Evolutionary conservation across 345 rosid species (phyloP), one percentile per base, ranked within the genome.

Genomic region (Populus simonii): DNA sequence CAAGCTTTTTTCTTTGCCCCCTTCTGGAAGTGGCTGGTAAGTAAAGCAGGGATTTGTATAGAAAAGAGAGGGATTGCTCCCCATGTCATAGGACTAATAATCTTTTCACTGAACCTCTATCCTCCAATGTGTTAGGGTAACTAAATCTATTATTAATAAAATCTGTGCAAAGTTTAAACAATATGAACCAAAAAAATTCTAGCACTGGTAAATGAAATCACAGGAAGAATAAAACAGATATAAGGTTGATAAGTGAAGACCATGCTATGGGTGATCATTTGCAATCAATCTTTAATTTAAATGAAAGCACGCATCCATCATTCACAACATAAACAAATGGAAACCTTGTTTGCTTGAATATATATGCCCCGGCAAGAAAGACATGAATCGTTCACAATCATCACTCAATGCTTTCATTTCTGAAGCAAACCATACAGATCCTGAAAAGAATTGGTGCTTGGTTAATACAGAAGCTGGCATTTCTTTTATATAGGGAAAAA

Each of bases 381-480:
- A 83, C 68, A 89, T 86, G 84, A 92, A 92, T 81, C 79, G 88
- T 77, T 91, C 94, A 86, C 97, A 92, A 73, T 91, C 97, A 76
- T 92, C 97, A 80, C 92, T 88, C 79, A 92, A 84, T 71, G 97
- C 97, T 88, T 92, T 92, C 97, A 92, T 92, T 87, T 92, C 97
- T 22, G 97, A 92, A 83, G 97, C 94, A 88, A 92, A 92, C 97
- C 93, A 92, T 36, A 89, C 82, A 1, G 97, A 92, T 80, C 97
- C 95, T 92, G 88, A 74, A 74, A 78, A 36, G 62, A 16, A 55
- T 66, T 63, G 63, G 68, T 68, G 67, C 27, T 66, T 66, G 59
- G 35, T 81, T 57, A 80, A 66, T 41, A 45, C 10, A 59, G 20
- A 70, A 57, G 43, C 17, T 49, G 67, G 51, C 66, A 77, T 39